Base-by-base conservation (phyloP, 352 stramenopile species). In the Phytophthora hibernalis region DNA sequence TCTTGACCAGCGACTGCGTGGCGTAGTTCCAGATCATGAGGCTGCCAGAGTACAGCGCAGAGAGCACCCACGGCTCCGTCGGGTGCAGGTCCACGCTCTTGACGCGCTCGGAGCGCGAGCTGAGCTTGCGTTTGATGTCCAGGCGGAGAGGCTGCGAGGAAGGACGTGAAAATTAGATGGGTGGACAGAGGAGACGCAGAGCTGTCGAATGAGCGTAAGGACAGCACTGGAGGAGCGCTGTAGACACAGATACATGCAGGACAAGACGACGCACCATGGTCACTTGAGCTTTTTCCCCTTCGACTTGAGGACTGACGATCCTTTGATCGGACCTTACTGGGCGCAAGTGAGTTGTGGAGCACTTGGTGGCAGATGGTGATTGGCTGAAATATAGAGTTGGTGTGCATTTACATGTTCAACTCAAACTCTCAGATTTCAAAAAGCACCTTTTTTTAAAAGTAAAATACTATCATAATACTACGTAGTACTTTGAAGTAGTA, bases 1-100 rank as follows among this genome's bases (percentile, higher is more conserved):
- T 98, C 85, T 99, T 99, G 55, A 98, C 90, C 8, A 97, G 74
- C 53, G 89, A 81, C 71, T 96, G 84, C 45, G 89, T 96, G 70
- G 98, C 92, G 68, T 98, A 99, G 80, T 99, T 98, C 96, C 96
- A 99, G 70, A 99, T 98, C 84, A 99, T 98, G 26, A 99, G 87
- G 70, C 98, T 98, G 49, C 97, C 98, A 20, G 88, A 97, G 90
- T 99, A 99, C 12, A 99, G 87, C 44, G 95, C 97, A 9, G 93
- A 96, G 26, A 99, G 85, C 37, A 98, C 96, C 97, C 97, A 99
- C 67, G 98, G 95, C 74, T 99, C 97, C 0, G 86, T 98, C 18
- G 97, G 96, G 80, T 99, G 97, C 62, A 99, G 87, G 72, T 99
- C 98, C 16, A 99, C 97, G 61, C 89, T 98, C 79, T 99, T 99